phyloP scores from a whole-genome alignment of 257 asterid genomes.

The Fraxinus quadrangulata region DNA sequence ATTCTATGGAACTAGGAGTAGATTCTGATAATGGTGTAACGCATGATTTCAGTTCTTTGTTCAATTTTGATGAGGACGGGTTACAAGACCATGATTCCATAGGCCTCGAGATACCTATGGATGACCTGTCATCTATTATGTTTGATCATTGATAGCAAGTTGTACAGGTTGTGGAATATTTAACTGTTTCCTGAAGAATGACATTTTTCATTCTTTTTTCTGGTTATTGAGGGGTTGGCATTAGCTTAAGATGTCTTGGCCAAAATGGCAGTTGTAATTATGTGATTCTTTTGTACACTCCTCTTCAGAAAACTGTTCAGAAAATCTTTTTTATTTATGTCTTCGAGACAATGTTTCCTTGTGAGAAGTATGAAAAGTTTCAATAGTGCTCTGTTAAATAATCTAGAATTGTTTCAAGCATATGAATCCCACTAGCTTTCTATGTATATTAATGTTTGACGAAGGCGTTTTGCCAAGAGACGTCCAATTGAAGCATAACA shows the following conservation, averaged over 20 bases:
- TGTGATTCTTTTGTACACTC: constrained; percentile 39
- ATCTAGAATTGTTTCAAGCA: not conserved
- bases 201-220: constrained; percentile 14
- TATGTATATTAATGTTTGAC: not conserved
- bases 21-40: constrained; percentile 65
- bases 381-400: not conserved
- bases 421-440: not conserved
- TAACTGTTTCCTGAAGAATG: constrained; percentile 39
- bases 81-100: constrained; percentile 58
- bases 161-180: constrained; percentile 65
- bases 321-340: constrained; percentile 24
- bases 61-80: constrained; percentile 80
- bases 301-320: constrained; percentile 27
- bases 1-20: constrained; percentile 63
- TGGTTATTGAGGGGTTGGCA: not conserved
- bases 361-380: not conserved
- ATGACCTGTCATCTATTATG: constrained; percentile 70
- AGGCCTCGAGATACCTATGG: constrained; percentile 91
- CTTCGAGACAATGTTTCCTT: not conserved
- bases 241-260: constrained; percentile 40
- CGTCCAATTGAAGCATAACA: not conserved
- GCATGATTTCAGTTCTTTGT: constrained; percentile 82
- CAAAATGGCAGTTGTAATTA: constrained; percentile 66
- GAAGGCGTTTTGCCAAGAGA: not conserved
- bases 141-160: constrained; percentile 42